Conservation (phyloP, 768 basidiomycete genomes). For the Kwoniella sp. region DNA sequence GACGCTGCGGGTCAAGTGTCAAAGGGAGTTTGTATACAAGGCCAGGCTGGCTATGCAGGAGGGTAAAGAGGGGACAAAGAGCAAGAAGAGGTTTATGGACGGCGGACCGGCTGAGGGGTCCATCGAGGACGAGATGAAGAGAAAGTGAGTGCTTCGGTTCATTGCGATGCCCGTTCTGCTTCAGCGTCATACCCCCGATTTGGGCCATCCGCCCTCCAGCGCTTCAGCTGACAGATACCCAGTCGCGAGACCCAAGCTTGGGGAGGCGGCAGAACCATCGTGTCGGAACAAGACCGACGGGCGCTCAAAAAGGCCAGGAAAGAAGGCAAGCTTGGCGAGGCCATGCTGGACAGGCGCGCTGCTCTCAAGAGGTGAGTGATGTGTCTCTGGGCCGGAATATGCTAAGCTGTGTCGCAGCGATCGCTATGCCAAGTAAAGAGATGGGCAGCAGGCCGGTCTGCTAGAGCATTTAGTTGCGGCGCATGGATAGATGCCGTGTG, state of each 20-base stretch:
- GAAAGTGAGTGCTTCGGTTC: constrained; percentile 39
- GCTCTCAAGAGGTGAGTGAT: constrained; percentile 45
- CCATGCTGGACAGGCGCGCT: constrained; percentile 48
- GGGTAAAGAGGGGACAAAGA: constrained; percentile 18
- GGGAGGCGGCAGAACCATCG: constrained; percentile 40
- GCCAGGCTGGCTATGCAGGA: constrained; percentile 29
- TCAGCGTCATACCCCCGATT: not conserved
- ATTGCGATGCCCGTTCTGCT: not conserved
- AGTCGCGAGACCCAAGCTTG: constrained; percentile 46
- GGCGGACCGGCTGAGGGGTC: constrained; percentile 34
- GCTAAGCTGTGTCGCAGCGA: constrained; percentile 21
- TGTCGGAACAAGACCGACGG: constrained; percentile 40
- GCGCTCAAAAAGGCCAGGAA: constrained; percentile 47
- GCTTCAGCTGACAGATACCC: not conserved
- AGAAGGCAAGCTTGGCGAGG: constrained; percentile 47
- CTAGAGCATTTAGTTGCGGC: not conserved
- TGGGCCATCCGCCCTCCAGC: no score
- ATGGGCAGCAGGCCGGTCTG: no score
- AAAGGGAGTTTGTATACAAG: constrained; percentile 47
- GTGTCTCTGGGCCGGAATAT: not conserved
- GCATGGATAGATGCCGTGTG: not conserved
- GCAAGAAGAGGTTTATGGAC: constrained; percentile 22
- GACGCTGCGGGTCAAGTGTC: constrained; percentile 44
- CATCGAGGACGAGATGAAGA: constrained; percentile 44
- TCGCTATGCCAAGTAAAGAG: constrained; percentile 44